Percentiles rank a stretch among this genome's conserved stretches.
phyloP scores from a whole-genome alignment of 2,329 filamentous ascomycete species.

The Exophiala sp. region DNA sequence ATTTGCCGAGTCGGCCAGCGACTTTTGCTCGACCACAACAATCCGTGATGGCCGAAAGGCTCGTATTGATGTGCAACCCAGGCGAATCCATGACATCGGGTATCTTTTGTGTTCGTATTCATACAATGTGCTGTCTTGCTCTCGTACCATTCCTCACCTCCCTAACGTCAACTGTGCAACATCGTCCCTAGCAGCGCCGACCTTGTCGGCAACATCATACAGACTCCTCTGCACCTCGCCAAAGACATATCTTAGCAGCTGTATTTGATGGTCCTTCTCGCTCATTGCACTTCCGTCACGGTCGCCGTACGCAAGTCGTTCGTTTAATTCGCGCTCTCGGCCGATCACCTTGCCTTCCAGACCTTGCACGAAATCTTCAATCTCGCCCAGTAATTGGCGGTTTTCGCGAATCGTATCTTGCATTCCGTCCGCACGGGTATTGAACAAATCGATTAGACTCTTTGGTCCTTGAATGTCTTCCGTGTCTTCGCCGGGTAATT shows the following conservation, averaged over 20 bases:
- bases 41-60: no score
- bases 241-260: conserved; percentile 50
- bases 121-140: neutral
- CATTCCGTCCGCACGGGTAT: conserved; percentile 61
- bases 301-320: conserved; percentile 57
- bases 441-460: conserved; percentile 64
- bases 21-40: no score
- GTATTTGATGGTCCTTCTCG: conserved; percentile 44
- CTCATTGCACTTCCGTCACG: conserved; percentile 38
- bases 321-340: conserved; percentile 43
- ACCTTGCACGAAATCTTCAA: conserved; percentile 62
- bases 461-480: conserved; percentile 47
- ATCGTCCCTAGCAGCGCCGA: conserved; percentile 59
- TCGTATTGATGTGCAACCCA: no score
- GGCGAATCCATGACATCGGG: no score
- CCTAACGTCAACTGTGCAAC: conserved; percentile 55
- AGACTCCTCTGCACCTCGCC: conserved; percentile 65
- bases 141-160: conserved; percentile 6
- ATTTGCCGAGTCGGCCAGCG: no score
- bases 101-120: no score
- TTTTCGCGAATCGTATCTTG: conserved; percentile 55
- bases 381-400: conserved; percentile 58
- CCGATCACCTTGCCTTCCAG: conserved; percentile 52
- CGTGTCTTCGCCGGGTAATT: conserved; percentile 46
- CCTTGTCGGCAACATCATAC: conserved; percentile 58